phyloP scores from a whole-genome alignment of 2,329 filamentous ascomycete species.

The Emmonsia crescens region DNA sequence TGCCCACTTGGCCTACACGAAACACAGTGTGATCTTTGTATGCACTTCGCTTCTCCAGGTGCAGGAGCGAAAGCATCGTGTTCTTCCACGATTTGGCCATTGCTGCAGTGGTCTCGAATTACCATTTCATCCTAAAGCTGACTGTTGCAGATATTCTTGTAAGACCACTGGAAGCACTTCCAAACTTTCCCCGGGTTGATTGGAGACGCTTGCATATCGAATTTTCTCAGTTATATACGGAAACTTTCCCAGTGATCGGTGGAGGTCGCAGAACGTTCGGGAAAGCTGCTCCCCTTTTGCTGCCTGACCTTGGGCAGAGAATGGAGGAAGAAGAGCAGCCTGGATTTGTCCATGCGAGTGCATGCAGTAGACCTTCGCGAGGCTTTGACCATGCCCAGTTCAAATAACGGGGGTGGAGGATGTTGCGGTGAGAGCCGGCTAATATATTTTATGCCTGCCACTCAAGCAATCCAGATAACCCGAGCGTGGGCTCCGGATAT shows the following conservation, averaged over 20 bases:
- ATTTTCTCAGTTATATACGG: not conserved
- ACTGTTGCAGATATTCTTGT: constrained; percentile 1
- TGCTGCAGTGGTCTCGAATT: not conserved
- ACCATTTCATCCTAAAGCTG: not conserved
- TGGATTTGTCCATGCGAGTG: not conserved
- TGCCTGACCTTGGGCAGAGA: not conserved
- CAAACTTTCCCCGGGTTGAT: not conserved
- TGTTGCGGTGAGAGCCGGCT: not conserved
- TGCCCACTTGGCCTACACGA: not conserved
- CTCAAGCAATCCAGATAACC: not conserved
- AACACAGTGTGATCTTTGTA: not conserved
- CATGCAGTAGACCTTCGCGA: not conserved
- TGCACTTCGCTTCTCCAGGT: not conserved
- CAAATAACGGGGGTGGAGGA: not conserved
- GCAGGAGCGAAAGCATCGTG: constrained; percentile 1
- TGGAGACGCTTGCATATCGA: not conserved
- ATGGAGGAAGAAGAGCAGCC: not conserved
- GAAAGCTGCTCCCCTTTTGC: not conserved
- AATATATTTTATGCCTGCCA: not conserved
- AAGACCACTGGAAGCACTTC: not conserved
- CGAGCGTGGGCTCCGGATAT: not conserved
- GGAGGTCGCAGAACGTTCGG: not conserved
- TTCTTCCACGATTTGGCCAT: constrained; percentile 3
- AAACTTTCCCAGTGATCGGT: not conserved
- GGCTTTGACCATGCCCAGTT: not conserved